Evolutionary conservation across 352 stramenopile genomes (phyloP).

Genomic region (Phytophthora pseudosyringae): DNA sequence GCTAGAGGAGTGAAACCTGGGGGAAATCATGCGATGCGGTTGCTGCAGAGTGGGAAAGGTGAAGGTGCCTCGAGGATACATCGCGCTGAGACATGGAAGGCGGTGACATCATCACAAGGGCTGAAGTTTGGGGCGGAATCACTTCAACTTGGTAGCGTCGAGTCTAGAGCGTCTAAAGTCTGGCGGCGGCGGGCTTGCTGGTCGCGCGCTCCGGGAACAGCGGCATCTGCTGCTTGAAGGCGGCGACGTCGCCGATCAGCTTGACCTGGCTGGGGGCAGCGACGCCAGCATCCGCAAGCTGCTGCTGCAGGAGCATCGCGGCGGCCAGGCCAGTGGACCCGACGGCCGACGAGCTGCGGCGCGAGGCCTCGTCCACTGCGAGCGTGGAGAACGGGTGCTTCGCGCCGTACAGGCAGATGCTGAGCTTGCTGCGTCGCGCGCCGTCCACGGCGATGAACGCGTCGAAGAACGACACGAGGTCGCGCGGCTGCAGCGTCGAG

Average conservation of each 20-base stretch:
- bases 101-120: slow-evolving; percentile 23
- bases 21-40: neutral
- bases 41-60: neutral
- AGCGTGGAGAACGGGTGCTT: slow-evolving; percentile 54
- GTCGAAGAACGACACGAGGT: slow-evolving; percentile 74
- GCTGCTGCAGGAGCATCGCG: slow-evolving; percentile 47
- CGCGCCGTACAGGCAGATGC: slow-evolving; percentile 56
- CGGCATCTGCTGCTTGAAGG: slow-evolving; percentile 73
- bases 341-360: neutral
- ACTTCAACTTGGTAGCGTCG: slow-evolving; percentile 11
- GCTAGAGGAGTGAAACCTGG: neutral
- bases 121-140: neutral
- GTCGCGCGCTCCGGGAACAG: slow-evolving; percentile 65
- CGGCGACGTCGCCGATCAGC: slow-evolving; percentile 53
- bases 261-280: slow-evolving; percentile 15
- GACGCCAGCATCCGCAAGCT: slow-evolving; percentile 4
- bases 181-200: slow-evolving; percentile 14
- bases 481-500: slow-evolving; percentile 46
- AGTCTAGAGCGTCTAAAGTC: slow-evolving; percentile 19
- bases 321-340: slow-evolving; percentile 35
- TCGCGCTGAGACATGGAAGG: slow-evolving; percentile 8
- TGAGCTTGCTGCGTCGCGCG: slow-evolving; percentile 56
- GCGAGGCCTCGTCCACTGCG: neutral
- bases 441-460: slow-evolving; percentile 45
- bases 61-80: neutral